phyloP scores from a whole-genome alignment of 441 rosid genomes.

The Arabidopsis hybrid region DNA sequence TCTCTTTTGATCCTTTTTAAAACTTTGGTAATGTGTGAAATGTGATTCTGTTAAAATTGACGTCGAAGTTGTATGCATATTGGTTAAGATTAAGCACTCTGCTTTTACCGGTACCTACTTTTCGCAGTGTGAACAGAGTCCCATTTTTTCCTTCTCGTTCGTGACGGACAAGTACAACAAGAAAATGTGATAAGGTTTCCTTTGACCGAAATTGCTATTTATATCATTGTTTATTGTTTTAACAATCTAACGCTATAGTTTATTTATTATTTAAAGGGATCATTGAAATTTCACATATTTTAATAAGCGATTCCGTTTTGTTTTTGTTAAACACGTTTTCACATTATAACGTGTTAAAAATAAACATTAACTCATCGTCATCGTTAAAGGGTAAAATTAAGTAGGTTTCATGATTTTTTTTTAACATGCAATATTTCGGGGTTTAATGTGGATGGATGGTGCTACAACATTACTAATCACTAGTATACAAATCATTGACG shows the following conservation, averaged over 20 bases:
- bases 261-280: background rate
- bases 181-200: conserved; percentile 18
- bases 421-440: background rate
- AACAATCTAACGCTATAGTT: background rate
- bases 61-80: background rate
- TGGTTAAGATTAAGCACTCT: background rate
- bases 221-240: conserved; percentile 1
- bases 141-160: background rate
- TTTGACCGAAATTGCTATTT: conserved; percentile 2
- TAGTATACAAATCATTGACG: background rate
- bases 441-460: background rate
- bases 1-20: background rate
- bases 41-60: conserved; percentile 4
- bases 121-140: conserved; percentile 28
- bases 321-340: background rate
- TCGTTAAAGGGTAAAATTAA: background rate
- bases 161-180: background rate
- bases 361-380: background rate
- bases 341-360: background rate
- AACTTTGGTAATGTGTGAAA: conserved; percentile 13
- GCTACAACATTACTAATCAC: too few species aligned
- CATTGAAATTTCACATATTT: background rate
- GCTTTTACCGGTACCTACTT: background rate
- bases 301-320: background rate
- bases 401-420: background rate